These are phyloP conservation scores for Laburnicola sp. DNA, from an alignment of 2,329 filamentous ascomycete species.

Conservation along the genomic window DNA sequence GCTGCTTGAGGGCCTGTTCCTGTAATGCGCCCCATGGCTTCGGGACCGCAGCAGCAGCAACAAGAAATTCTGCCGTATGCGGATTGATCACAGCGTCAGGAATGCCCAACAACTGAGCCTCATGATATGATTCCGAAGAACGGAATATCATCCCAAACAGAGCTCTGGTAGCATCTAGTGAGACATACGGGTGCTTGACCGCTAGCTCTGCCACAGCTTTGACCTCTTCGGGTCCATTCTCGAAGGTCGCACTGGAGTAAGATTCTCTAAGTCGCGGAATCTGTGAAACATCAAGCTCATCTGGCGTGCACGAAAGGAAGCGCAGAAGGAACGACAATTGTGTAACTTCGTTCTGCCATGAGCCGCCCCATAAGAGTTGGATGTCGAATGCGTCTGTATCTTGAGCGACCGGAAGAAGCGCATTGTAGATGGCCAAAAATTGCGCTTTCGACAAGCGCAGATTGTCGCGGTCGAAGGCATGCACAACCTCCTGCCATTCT, in stretches of 20 bases:
- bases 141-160: conserved; percentile 66
- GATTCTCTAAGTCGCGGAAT: conserved; percentile 81
- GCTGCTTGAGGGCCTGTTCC: conserved; percentile 71
- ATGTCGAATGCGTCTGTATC: conserved; percentile 73
- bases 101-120: conserved; percentile 59
- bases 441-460: conserved; percentile 76
- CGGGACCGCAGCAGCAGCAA: conserved; percentile 75
- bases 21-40: conserved; percentile 77
- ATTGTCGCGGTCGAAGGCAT: conserved; percentile 77
- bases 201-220: conserved; percentile 66
- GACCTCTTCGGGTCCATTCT: conserved; percentile 62
- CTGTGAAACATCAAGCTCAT: conserved; percentile 79
- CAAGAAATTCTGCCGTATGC: conserved; percentile 77
- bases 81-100: conserved; percentile 66
- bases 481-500: conserved; percentile 71
- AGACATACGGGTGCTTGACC: conserved; percentile 83
- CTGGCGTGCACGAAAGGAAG: conserved; percentile 73
- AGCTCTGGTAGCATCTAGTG: conserved; percentile 75
- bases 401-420: conserved; percentile 71
- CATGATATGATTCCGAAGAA: conserved; percentile 60
- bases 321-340: conserved; percentile 93
- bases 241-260: conserved; percentile 69
- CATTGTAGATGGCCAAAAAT: conserved; percentile 79
- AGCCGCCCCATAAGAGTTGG: conserved; percentile 84
- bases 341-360: conserved; percentile 83